These are phyloP conservation scores for Sanghuangporus weigelae DNA, from an alignment of 1,284 basidiomycete genomes.

Conservation along the genomic window DNA sequence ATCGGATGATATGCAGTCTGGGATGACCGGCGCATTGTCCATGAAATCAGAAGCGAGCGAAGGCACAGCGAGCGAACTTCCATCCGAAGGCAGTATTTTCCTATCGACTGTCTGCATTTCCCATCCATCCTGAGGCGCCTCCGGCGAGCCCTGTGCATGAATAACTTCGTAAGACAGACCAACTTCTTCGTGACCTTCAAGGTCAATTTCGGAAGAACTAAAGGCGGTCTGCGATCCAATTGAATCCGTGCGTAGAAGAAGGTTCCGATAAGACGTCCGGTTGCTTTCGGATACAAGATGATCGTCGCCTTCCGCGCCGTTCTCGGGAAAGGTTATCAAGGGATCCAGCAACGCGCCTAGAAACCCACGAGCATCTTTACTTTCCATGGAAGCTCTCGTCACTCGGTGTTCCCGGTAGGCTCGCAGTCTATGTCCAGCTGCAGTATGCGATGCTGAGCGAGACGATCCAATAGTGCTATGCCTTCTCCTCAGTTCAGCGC, in stretches of 20 bases:
- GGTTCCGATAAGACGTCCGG: background rate
- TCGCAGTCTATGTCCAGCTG: background rate
- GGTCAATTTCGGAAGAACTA: background rate
- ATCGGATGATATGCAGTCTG: background rate
- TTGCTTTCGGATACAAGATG: background rate
- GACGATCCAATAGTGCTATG: constrained; percentile 3
- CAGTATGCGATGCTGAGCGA: background rate
- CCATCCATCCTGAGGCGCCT: background rate
- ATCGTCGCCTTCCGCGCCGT: background rate
- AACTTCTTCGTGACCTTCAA: background rate
- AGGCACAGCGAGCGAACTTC: background rate
- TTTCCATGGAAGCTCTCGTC: background rate
- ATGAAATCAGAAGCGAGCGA: background rate
- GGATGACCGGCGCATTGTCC: background rate
- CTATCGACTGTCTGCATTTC: background rate
- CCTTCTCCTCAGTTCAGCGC: background rate
- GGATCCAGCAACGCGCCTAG: background rate
- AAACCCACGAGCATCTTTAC: background rate
- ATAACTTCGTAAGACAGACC: background rate
- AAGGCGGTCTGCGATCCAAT: background rate
- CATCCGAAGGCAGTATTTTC: background rate
- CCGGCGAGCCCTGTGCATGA: background rate
- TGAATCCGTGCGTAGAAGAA: background rate
- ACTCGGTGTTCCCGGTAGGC: background rate
- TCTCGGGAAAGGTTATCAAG: background rate